Evolutionary conservation across 495 filamentous ascomycete genomes (phyloP), one percentile per base, ranked within the genome.

Genomic region (Lasiosphaeria ovina): DNA sequence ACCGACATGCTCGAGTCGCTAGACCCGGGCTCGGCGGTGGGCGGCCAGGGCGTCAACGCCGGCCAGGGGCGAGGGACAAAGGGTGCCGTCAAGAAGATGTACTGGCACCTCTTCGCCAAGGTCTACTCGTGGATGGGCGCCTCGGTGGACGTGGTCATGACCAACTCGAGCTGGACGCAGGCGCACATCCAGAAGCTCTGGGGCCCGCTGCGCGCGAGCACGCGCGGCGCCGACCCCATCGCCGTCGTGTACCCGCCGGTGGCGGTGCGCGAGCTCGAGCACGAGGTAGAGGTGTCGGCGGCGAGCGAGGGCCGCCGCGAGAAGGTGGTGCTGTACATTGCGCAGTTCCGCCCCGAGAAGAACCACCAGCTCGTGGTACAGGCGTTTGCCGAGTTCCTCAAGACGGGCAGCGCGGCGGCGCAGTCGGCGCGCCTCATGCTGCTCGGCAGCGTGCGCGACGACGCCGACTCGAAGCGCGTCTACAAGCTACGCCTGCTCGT

Each of bases 271-370:
- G 92, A 96, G 62, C 78, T 98, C 8, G 81, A 89, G 58, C 77
- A 81, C 16, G 85, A 82, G 31, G 85, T 97, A 59, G 81, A 87
- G 1, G 83, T 96, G 6, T 82, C 81, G 33, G 76, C 73, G 2
- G 81, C 80, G 33, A 90, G 81, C 66, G 92, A 93, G 65, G 74
- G 73, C 63, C 70, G 70, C 42, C 85, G 94, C 35, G 80, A 89
- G 68, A 85, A 83, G 32, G 77, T 85, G 32, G 69, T 98, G 44
- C 78, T 98, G 6, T 98, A 95, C 76, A 96, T 98, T 56, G 94
- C 94, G 3, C 94, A 98, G 72, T 98, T 98, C 76, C 86, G 94
- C 0, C 92, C 94, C 0, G 94, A 98, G 70, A 98, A 98, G 78
- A 97, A 96, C 71, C 95, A 98, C 73, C 77, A 85, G 35, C 79